Base-by-base conservation (phyloP, 257 asterid genomes). In the Solanum sejunctum region DNA sequence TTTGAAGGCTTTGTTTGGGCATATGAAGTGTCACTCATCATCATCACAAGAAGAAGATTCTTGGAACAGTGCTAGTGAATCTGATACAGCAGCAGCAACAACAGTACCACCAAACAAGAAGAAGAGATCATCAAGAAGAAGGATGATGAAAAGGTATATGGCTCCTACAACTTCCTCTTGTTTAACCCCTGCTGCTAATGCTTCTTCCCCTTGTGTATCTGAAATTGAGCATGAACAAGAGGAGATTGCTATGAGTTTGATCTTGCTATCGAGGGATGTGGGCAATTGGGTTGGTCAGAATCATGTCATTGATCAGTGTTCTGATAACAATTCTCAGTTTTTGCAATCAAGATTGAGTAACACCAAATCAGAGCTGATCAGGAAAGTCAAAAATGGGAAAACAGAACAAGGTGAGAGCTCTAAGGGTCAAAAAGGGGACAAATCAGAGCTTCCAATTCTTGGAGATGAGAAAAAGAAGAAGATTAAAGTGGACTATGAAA, bases 1-100 rank as follows among this genome's bases (percentile, higher is more conserved):
- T 64, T 90, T 94, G 95, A 94, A 92, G 90, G 97, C 98, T 84
- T 84, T 95, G 89, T 95, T 93, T 88, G 97, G 97, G 23, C 99
- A 94, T 88, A 95, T 94, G 97, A 94, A 94, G 84, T 92, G 93
- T 87, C 98, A 95, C 87, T 93, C 98, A 61, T 21, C 85, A 16
- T 41, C 85, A 16, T 41, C 85, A 43, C 78, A 21, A 61, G 82
- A 75, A 51, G 61, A 75, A 75, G 93, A 90, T 87, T 94, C 93
- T 79, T 88, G 87, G 90, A 86, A 89, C 72, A 69, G 82, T 83
- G 75, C 8, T 75, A 90, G 90, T 89, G 91, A 90, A 72, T 91
- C 96, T 13, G 95, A 92, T 52, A 52, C 49, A 16, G 94, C 91
- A 15, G 72, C 81, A 55, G 94, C 47, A 45, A 94, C 51, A 69